Conservation (phyloP, 495 filamentous ascomycete genomes). For the Lepraria neglecta region DNA sequence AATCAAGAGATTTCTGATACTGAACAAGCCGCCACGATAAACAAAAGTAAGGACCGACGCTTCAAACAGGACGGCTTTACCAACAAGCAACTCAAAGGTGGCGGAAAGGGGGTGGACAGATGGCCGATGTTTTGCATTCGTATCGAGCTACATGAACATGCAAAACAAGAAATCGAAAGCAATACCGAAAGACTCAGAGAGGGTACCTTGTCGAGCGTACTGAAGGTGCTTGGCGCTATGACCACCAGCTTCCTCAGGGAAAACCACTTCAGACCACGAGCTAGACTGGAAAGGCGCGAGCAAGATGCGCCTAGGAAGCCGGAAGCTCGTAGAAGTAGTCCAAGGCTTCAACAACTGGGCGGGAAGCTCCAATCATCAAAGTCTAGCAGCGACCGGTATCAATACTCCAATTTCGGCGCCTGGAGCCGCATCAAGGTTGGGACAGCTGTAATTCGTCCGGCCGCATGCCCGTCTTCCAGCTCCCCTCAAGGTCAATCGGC, state of each 20-base stretch:
- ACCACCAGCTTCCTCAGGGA: conserved; percentile 62
- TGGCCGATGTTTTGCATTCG: conserved; percentile 90
- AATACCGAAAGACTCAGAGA: conserved; percentile 34
- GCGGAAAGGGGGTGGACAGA: conserved; percentile 62
- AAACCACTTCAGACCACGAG: conserved; percentile 54
- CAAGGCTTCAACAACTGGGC: neutral
- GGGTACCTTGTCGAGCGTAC: conserved; percentile 44
- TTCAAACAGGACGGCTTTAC: conserved; percentile 48
- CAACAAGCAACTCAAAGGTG: conserved; percentile 48
- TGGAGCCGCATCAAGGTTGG: conserved; percentile 69
- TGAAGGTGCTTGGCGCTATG: conserved; percentile 58
- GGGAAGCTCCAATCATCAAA: conserved; percentile 10
- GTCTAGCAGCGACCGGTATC: conserved; percentile 20
- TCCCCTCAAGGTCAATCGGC: neutral
- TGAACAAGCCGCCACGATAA: conserved; percentile 35
- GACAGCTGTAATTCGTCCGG: neutral
- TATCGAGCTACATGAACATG: conserved; percentile 44
- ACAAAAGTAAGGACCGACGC: conserved; percentile 34
- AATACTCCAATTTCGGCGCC: conserved; percentile 42
- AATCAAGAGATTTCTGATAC: conserved; percentile 38
- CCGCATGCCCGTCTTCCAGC: neutral
- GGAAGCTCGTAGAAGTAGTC: neutral
- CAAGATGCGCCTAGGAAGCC: neutral
- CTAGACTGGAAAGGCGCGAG: conserved; percentile 7
- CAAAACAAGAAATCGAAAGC: neutral